phyloP scores from a whole-genome alignment of 2,329 filamentous ascomycete genomes.

The Microdochium trichocladiopsis region DNA sequence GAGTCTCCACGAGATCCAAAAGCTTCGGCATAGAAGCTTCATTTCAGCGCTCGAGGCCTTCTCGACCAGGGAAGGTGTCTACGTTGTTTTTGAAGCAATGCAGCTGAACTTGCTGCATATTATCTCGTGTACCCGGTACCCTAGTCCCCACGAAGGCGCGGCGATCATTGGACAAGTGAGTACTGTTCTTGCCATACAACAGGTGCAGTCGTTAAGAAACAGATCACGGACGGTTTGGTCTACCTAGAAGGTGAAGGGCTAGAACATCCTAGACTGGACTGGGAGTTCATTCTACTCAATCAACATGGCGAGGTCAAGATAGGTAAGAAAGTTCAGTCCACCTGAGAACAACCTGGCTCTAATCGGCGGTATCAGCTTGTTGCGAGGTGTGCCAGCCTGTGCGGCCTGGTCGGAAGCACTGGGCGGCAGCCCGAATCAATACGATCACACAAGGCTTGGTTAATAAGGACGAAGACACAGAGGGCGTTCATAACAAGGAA shows the following conservation, averaged over 20 bases:
- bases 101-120: not conserved
- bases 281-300: not conserved
- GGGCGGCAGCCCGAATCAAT: not conserved
- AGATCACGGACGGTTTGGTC: not conserved
- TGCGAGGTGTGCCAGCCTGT: not conserved
- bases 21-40: not conserved
- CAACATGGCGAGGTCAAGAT: not conserved
- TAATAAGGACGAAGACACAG: not conserved
- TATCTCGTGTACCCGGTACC: not conserved
- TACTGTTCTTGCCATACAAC: not conserved
- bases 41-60: not conserved
- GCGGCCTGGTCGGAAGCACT: not conserved
- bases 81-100: not conserved
- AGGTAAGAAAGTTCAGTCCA: not conserved
- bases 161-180: not conserved
- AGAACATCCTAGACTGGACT: not conserved
- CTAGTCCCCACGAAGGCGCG: not conserved
- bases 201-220: not conserved
- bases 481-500: not conserved
- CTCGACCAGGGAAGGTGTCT: not conserved
- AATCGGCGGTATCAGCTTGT: not conserved
- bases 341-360: not conserved
- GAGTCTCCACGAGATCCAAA: not conserved
- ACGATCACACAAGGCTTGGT: not conserved
- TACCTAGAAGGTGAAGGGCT: not conserved